These are phyloP conservation scores for Dionaea muscipula DNA, from an alignment of 179 eudicot species.

Conservation along the genomic window DNA sequence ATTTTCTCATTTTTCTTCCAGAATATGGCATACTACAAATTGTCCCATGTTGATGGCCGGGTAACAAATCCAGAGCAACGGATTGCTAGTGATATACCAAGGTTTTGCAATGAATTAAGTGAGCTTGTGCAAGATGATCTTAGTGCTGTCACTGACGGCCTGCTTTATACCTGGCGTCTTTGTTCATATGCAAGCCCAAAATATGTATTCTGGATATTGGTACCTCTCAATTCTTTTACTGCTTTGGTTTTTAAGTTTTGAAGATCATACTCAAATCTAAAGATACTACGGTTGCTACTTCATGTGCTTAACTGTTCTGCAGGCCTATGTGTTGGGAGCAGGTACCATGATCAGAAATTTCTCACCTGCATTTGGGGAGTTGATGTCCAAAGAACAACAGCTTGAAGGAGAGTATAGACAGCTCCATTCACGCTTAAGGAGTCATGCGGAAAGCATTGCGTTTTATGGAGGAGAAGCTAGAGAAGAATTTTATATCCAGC, in stretches of 20 bases:
- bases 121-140: conserved; percentile 96
- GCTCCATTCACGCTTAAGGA: conserved; percentile 86
- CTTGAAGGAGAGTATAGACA: conserved; percentile 96
- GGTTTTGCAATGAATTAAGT: conserved; percentile 87
- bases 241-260: not conserved
- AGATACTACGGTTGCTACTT: conserved; percentile 4
- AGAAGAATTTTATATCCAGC: conserved; percentile 82
- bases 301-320: conserved; percentile 14
- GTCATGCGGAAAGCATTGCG: conserved; percentile 96
- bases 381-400: conserved; percentile 92
- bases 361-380: conserved; percentile 85
- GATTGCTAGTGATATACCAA: conserved; percentile 93
- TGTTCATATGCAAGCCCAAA: conserved; percentile 99
- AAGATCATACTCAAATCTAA: conserved; percentile 2
- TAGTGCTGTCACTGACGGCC: conserved; percentile 77
- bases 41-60: conserved; percentile 92
- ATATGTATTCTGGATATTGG: conserved; percentile 91
- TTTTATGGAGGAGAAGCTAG: conserved; percentile 88
- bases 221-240: conserved; percentile 16
- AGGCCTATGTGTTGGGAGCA: conserved; percentile 96
- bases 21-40: conserved; percentile 95
- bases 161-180: conserved; percentile 93
- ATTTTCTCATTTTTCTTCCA: conserved; percentile 21
- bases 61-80: conserved; percentile 89
- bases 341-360: conserved; percentile 83